These are phyloP conservation scores for Ascoidea asiatica DNA, from an alignment of 805 yeast genomes.

Conservation along the genomic window DNA sequence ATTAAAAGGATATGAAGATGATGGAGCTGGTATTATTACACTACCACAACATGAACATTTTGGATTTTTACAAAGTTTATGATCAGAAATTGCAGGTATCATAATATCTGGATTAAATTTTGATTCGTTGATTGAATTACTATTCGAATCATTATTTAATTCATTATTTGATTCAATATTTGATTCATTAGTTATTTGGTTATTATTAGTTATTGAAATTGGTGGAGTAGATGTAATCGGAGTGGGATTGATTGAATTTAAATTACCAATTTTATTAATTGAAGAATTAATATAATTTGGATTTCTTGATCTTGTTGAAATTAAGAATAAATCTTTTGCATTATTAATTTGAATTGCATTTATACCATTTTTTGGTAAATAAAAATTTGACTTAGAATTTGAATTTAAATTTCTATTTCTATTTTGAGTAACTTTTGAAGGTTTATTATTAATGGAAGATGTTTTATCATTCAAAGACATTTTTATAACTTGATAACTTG, in stretches of 20 bases:
- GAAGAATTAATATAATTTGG: slow-evolving; percentile 1
- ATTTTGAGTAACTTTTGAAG: no score
- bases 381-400: no score
- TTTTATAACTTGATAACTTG: no score
- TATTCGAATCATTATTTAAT: not conserved
- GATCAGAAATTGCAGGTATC: slow-evolving; percentile 30
- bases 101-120: not conserved
- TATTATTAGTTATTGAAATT: not conserved
- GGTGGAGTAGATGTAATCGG: slow-evolving; percentile 1
- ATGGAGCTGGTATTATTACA: slow-evolving; percentile 70
- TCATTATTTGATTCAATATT: not conserved
- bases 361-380: slow-evolving; percentile 23
- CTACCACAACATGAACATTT: slow-evolving; percentile 53
- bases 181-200: not conserved
- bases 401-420: no score
- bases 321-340: slow-evolving; percentile 49
- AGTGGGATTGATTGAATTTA: not conserved
- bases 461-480: no score
- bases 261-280: not conserved
- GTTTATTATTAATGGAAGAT: no score
- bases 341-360: slow-evolving; percentile 39
- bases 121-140: not conserved
- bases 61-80: slow-evolving; percentile 22
- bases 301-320: slow-evolving; percentile 33
- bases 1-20: slow-evolving; percentile 44